These are phyloP conservation scores for Lipomyces sp. DNA, from an alignment of 805 yeast species.

Conservation along the genomic window DNA sequence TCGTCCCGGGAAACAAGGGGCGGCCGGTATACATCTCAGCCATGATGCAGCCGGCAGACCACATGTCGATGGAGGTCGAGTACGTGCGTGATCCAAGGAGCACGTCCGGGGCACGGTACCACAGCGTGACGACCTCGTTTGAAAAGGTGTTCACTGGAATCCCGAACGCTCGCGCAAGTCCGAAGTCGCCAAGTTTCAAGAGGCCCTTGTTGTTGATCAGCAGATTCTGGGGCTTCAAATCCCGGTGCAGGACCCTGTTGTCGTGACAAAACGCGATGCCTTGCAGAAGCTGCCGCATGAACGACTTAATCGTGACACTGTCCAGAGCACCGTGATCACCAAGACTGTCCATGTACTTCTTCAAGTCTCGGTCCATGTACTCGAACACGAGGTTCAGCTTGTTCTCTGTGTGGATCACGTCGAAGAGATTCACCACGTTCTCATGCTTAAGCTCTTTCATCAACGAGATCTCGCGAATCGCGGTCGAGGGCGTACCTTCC, in stretches of 20 bases:
- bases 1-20: slow-evolving; percentile 93
- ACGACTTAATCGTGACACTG: slow-evolving; percentile 72
- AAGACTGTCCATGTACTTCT: slow-evolving; percentile 87
- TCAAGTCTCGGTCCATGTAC: slow-evolving; percentile 87
- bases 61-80: slow-evolving; percentile 94
- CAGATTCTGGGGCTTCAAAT: slow-evolving; percentile 90
- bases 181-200: slow-evolving; percentile 92
- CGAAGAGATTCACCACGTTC: slow-evolving; percentile 87
- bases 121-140: slow-evolving; percentile 93
- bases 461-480: slow-evolving; percentile 90
- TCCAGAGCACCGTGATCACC: slow-evolving; percentile 74
- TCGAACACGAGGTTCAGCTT: slow-evolving; percentile 92
- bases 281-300: slow-evolving; percentile 87
- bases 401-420: slow-evolving; percentile 95
- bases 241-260: slow-evolving; percentile 76
- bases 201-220: slow-evolving; percentile 87
- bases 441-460: slow-evolving; percentile 94
- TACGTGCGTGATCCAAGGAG: slow-evolving; percentile 91
- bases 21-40: slow-evolving; percentile 99
- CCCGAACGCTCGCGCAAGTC: slow-evolving; percentile 95
- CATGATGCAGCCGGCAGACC: slow-evolving; percentile 98
- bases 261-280: slow-evolving; percentile 89
- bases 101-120: slow-evolving; percentile 99
- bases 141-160: slow-evolving; percentile 97
- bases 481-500: slow-evolving; percentile 98